Evolutionary conservation across 306 rosid species (phyloP), one percentile per base, ranked within the genome.

Genomic region (Acmispon strigosus): DNA sequence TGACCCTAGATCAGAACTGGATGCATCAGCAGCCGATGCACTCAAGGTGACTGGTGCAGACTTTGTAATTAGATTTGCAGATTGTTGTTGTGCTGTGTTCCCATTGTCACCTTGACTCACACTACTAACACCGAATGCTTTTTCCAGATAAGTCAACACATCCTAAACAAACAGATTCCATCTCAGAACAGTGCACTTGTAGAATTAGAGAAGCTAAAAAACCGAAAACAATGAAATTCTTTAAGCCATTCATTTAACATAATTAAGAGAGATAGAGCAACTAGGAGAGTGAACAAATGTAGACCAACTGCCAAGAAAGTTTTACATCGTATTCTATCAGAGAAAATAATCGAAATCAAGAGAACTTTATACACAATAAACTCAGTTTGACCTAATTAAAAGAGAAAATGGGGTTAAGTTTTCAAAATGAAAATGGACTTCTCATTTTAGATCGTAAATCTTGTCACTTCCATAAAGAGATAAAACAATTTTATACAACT

Each of bases 131-230:
- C 93, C 92, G 78, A 89, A 91, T 76, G 91, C 85, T 63, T 84
- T 95, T 79, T 89, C 99, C 86, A 95, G 76, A 76, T 91, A 88
- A 29, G 86, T 67, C 77, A 95, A 72, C 54, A 89, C 99, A 78
- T 95, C 99, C 99, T 95, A 83, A 70, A 71, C 51, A 76, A 70
- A 56, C 57, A 51, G 80, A 78, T 16, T 57, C 63, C 75, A 63
- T 68, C 74, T 53, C 69, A 76, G 68, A 78, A 48, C 55, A 56
- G 77, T 17, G 78, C 34, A 76, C 17, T 67, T 56, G 50, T 24
- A 76, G 59, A 73, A 48, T 61, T 39, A 72, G n/a, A 61, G 62
- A 66, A 65, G 66, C 59, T 27, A 74, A 51, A 63, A 79, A 56
- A 43, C 36, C 10, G 4, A 7, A 11, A 16, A 56, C 15, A 45